Conservation (phyloP, 2,329 filamentous ascomycete species). For the Sporothrix luriei region DNA sequence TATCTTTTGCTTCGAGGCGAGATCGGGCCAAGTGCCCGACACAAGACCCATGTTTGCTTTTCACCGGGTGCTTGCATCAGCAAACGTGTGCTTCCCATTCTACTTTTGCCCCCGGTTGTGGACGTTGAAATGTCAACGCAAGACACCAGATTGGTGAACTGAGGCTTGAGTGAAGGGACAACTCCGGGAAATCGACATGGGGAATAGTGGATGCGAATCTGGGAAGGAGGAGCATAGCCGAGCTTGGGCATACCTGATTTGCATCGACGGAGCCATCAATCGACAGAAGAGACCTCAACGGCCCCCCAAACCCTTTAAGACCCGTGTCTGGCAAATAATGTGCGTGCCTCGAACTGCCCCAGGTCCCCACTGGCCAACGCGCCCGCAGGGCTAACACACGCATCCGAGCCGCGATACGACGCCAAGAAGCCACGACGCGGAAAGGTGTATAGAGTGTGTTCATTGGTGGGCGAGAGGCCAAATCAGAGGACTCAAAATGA, state of each 20-base stretch:
- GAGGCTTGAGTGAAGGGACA: neutral
- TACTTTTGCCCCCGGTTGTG: neutral
- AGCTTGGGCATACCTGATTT: neutral
- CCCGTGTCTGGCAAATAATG: neutral
- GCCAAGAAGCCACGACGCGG: conserved; percentile 12
- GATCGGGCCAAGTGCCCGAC: neutral
- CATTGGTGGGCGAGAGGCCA: neutral
- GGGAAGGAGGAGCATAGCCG: neutral
- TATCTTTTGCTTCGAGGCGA: neutral
- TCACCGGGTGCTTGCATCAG: neutral
- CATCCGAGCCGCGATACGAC: conserved; percentile 24
- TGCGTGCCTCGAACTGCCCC: neutral
- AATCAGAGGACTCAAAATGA: neutral
- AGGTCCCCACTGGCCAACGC: neutral
- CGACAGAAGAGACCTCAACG: neutral
- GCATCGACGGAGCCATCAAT: neutral
- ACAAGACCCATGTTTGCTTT: neutral
- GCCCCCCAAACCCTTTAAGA: neutral
- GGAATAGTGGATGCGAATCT: neutral
- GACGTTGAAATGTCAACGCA: neutral
- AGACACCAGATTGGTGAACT: neutral
- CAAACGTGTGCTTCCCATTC: conserved; percentile 1
- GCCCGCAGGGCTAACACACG: neutral
- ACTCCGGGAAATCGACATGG: neutral
- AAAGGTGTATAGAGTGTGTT: neutral